A percentile compares a stretch with the other conserved stretches of the same genome.
These are phyloP conservation scores for Phytophthora pluvialis DNA, from an alignment of 352 stramenopile genomes.

Conservation along the genomic window DNA sequence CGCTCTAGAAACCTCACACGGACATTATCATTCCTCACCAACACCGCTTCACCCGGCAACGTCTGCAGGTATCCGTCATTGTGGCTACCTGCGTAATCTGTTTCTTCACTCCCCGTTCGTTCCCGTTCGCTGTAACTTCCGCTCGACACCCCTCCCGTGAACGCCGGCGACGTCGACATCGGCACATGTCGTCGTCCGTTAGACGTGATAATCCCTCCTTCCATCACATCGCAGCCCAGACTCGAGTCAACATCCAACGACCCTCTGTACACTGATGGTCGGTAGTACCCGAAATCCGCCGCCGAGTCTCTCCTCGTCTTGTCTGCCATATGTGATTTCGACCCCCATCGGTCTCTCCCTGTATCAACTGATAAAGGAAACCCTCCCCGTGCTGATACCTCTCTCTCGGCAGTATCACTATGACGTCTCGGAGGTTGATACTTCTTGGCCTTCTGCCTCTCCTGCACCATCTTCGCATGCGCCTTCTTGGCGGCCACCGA, in stretches of 20 bases:
- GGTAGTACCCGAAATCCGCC: constrained; percentile 8
- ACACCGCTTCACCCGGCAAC: constrained; percentile 68
- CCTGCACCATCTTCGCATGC: constrained; percentile 72
- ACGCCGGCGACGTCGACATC: constrained; percentile 3
- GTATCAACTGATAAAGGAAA: constrained; percentile 27
- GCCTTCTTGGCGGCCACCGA: constrained; percentile 72
- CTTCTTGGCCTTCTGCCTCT: constrained; percentile 44
- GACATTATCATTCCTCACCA: constrained; percentile 71
- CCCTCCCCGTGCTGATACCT: constrained; percentile 12
- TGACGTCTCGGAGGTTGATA: constrained; percentile 31
- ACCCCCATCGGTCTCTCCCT: constrained; percentile 14
- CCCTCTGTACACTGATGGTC: constrained; percentile 11
- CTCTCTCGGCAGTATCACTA: constrained; percentile 35
- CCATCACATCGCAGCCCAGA: constrained; percentile 17
- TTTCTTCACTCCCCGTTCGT: constrained; percentile 36
- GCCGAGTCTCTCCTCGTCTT: constrained; percentile 20
- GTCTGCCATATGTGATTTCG: constrained; percentile 16
- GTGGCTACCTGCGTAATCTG: constrained; percentile 27
- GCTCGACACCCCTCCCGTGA: constrained; percentile 15
- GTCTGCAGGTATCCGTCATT: constrained; percentile 48
- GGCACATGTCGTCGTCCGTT: constrained; percentile 31
- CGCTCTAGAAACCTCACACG: constrained; percentile 58
- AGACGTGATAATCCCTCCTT: constrained; percentile 40
- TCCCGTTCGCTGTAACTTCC: constrained; percentile 28
- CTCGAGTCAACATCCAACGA: constrained; percentile 9